These are phyloP conservation scores for Curvularia sp. DNA, from an alignment of 2,329 filamentous ascomycete species.

Conservation along the genomic window DNA sequence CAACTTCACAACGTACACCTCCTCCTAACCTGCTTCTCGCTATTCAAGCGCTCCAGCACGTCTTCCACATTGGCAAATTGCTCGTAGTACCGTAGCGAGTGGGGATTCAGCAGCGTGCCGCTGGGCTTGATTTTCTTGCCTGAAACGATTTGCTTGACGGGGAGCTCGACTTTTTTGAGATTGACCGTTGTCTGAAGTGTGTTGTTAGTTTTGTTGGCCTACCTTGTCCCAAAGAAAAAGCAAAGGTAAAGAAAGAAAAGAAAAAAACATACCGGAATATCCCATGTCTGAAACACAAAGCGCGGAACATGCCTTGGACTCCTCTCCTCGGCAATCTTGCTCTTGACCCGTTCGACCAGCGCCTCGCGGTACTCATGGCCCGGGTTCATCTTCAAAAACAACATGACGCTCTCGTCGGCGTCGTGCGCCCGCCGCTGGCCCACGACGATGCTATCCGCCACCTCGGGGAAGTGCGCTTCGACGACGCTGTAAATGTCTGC, in stretches of 20 bases:
- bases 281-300: conserved; percentile 80
- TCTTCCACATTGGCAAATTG: conserved; percentile 77
- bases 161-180: conserved; percentile 83
- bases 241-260: neutral
- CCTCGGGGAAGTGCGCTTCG: conserved; percentile 68
- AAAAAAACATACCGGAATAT: conserved; percentile 73
- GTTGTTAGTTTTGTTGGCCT: neutral
- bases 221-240: neutral
- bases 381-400: conserved; percentile 67
- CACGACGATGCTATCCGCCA: conserved; percentile 79
- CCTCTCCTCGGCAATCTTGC: conserved; percentile 69
- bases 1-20: conserved; percentile 14
- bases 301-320: conserved; percentile 79
- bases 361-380: conserved; percentile 51
- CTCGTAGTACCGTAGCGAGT: conserved; percentile 79
- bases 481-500: conserved; percentile 81
- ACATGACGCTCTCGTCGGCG: conserved; percentile 64
- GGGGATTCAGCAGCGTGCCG: conserved; percentile 77
- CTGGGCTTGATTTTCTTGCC: conserved; percentile 76
- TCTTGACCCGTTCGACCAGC: conserved; percentile 67
- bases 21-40: conserved; percentile 18
- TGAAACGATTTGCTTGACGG: conserved; percentile 83
- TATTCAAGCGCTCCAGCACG: conserved; percentile 47
- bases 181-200: conserved; percentile 75
- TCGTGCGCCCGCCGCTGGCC: conserved; percentile 73